Conservation (phyloP, 225 moss, liverwort and hornwort genomes). For the Anthoceros angustus region DNA sequence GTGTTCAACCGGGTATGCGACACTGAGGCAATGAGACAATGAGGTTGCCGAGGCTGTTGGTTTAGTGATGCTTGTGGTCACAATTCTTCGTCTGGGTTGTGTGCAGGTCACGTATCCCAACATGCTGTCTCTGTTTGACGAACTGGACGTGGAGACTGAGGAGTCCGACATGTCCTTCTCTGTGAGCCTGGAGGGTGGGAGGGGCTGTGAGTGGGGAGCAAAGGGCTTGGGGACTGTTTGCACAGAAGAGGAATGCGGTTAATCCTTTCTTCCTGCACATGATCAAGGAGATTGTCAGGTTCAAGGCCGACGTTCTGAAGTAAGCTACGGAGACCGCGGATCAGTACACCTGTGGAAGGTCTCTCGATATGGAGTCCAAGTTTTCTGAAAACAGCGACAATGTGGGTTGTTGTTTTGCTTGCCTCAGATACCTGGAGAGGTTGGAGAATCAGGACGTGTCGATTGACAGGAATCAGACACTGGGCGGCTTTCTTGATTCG, state of each 20-base stretch:
- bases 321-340: conserved; percentile 8
- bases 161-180: conserved; percentile 83
- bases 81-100: background rate
- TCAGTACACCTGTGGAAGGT: background rate
- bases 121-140: conserved; percentile 60
- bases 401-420: too few relatives aligned
- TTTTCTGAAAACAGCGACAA: too few relatives aligned
- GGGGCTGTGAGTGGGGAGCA: conserved; percentile 83
- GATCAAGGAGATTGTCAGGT: conserved; percentile 61
- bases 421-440: conserved; percentile 37
- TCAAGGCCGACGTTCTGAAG: conserved; percentile 65
- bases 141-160: conserved; percentile 60
- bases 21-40: conserved; percentile 33
- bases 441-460: conserved; percentile 28
- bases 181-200: conserved; percentile 58
- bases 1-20: conserved; percentile 33
- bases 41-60: background rate
- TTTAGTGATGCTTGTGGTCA: background rate
- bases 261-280: conserved; percentile 64
- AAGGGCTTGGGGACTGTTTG: conserved; percentile 59
- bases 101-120: conserved; percentile 66
- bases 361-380: background rate
- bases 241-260: conserved; percentile 48
- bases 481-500: conserved; percentile 52
- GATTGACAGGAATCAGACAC: conserved; percentile 32